Evolutionary conservation across 768 basidiomycete genomes (phyloP).

Genomic region (Podaxis pistillaris): DNA sequence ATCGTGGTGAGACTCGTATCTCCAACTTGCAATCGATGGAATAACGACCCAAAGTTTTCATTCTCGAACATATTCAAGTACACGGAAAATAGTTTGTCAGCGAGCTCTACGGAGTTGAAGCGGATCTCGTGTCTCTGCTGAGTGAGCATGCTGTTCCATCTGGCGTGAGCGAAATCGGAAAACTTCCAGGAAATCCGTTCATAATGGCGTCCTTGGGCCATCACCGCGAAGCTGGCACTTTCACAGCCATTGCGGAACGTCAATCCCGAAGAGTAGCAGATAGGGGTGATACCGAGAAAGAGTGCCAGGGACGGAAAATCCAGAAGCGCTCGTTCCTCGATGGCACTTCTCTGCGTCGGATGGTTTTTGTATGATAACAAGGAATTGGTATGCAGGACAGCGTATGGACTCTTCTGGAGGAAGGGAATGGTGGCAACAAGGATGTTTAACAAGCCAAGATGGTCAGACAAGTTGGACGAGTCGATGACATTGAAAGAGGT

Average conservation of each 20-base stretch:
- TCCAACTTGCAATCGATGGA: not conserved
- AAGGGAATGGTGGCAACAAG: constrained; percentile 37
- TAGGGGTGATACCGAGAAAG: not conserved
- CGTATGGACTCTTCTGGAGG: constrained; percentile 26
- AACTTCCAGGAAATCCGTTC: constrained; percentile 9
- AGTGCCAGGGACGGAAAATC: constrained; percentile 17
- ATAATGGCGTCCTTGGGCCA: not conserved
- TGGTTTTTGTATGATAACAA: constrained; percentile 24
- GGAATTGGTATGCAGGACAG: constrained; percentile 42
- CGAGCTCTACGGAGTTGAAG: constrained; percentile 26
- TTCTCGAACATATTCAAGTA: constrained; percentile 44
- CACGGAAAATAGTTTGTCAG: constrained; percentile 36
- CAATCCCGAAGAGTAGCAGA: constrained; percentile 7
- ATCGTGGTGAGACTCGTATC: constrained; percentile 13
- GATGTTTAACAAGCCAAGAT: constrained; percentile 46
- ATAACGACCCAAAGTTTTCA: constrained; percentile 27
- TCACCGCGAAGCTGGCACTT: not conserved
- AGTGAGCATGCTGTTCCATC: not conserved
- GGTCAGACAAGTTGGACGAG: constrained; percentile 49
- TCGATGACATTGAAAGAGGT: constrained; percentile 44
- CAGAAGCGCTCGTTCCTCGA: constrained; percentile 9
- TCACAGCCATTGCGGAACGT: constrained; percentile 9
- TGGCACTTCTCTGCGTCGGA: constrained; percentile 7
- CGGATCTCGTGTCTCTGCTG: not conserved
- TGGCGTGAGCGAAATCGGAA: constrained; percentile 1